phyloP scores from a whole-genome alignment of 2,329 filamentous ascomycete genomes.

The Tolypocladium sp. region DNA sequence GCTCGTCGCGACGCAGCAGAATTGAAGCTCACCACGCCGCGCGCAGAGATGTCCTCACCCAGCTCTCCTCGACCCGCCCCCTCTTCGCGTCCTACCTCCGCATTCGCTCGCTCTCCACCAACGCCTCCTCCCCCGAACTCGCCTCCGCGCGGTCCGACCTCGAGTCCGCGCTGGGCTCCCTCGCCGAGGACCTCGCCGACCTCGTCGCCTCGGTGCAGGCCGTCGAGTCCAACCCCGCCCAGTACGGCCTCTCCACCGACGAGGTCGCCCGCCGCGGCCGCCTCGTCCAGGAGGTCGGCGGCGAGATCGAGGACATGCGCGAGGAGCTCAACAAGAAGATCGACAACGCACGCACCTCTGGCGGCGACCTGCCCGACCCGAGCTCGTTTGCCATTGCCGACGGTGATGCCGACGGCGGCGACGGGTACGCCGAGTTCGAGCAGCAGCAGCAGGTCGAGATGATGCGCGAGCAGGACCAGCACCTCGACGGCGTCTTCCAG shows the following conservation, averaged over 20 bases:
- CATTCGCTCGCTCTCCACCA: slow-evolving; percentile 77
- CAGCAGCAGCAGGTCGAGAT: slow-evolving; percentile 84
- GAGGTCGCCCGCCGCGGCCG: slow-evolving; percentile 74
- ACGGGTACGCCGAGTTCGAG: slow-evolving; percentile 74
- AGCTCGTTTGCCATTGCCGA: slow-evolving; percentile 46
- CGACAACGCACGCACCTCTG: slow-evolving; percentile 20
- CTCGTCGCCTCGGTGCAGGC: slow-evolving; percentile 79
- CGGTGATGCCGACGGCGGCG: slow-evolving; percentile 35
- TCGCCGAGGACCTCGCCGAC: slow-evolving; percentile 80
- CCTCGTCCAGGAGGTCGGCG: slow-evolving; percentile 81
- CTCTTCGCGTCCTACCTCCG: slow-evolving; percentile 93
- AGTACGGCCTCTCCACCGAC: slow-evolving; percentile 74
- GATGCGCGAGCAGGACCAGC: slow-evolving; percentile 90
- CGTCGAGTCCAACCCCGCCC: slow-evolving; percentile 77
- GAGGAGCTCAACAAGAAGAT: slow-evolving; percentile 63
- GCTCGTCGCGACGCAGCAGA: not conserved
- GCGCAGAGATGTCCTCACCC: slow-evolving; percentile 73
- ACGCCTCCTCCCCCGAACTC: slow-evolving; percentile 71
- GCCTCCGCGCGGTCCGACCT: slow-evolving; percentile 67
- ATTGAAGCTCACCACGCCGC: not conserved
- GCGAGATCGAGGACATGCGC: slow-evolving; percentile 83
- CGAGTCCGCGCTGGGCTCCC: slow-evolving; percentile 51
- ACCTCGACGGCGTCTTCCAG: slow-evolving; percentile 83
- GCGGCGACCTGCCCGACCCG: slow-evolving; percentile 42
- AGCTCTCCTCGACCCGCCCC: slow-evolving; percentile 71